Base-by-base conservation (phyloP, 805 yeast species). In the Monosporozyma solicola region DNA sequence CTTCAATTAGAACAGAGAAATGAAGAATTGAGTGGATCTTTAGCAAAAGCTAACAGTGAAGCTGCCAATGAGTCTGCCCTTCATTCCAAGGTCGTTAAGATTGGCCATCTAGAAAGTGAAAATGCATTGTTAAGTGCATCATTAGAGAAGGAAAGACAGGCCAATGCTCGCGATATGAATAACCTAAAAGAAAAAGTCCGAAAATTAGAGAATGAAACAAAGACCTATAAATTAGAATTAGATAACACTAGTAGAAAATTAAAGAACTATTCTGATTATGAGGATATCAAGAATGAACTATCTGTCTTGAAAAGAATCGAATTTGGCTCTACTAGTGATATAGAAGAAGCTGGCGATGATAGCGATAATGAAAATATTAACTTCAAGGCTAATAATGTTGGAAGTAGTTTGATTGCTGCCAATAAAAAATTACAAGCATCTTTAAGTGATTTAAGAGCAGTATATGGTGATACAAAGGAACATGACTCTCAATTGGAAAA, bases 1-100 rank as follows among this genome's bases (percentile, higher is more conserved):
- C 65, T 80, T 49, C 89, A 85, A 60, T 76, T 90, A 51, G 95
- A 89, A 65, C 79, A 79, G 56, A 75, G 96, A 54, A 91, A 89
- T 61, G 87, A 86, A 61, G 83, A 84, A 50, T 72, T 90, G 51
- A 78, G 88, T 54, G 74, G 81, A 16, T 85, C 85, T 52, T 66
- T 90, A 51, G 79, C 85, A 44, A 68, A 73, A 47, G 74, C 80
- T 2, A 79, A 79, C 41, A 75, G 78, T 51, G 74, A 66, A 9
- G 69, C 68, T 3, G 80, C 68, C 57, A 73, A 61, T 62, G 78
- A 71, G 58, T 68, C 58, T 55, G 76, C 64, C 58, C 57, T 77
- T 27, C 73, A 70, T 53, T 51, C 61, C 9, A 72, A 71, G 48
- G 75, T 74, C 37, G 47, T 64, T 56, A 77, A 76, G 60, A 66